phyloP scores from a whole-genome alignment of 768 basidiomycete genomes.

The Collybia nuda region DNA sequence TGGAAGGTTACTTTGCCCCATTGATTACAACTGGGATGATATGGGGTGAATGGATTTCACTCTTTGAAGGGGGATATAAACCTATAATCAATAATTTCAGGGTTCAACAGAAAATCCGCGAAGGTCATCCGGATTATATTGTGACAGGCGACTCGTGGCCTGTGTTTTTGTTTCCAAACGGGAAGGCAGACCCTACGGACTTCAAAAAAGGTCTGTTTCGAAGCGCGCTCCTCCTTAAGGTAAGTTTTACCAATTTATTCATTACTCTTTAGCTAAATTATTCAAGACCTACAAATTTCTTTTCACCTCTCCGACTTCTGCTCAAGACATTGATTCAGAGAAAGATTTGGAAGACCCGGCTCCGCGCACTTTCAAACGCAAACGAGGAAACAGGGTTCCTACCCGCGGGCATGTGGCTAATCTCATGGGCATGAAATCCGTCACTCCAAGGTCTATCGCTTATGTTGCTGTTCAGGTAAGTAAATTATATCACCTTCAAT shows the following conservation, averaged over 20 bases:
- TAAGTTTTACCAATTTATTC: constrained; percentile 6
- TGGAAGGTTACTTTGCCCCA: constrained; percentile 15
- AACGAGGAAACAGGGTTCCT: not conserved
- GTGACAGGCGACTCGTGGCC: constrained; percentile 12
- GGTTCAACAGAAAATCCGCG: constrained; percentile 2
- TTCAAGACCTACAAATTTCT: constrained; percentile 16
- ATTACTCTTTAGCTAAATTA: constrained; percentile 3
- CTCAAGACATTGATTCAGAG: not conserved
- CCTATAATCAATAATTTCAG: not conserved
- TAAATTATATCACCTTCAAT: not conserved
- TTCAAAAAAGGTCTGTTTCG: constrained; percentile 9
- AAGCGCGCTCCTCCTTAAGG: constrained; percentile 10
- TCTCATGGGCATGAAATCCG: constrained; percentile 7
- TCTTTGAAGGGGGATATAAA: not conserved
- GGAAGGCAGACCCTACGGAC: not conserved
- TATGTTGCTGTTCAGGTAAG: constrained; percentile 22
- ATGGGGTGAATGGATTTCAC: constrained; percentile 4
- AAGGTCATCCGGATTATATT: constrained; percentile 8
- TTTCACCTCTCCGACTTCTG: constrained; percentile 18
- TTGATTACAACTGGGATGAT: constrained; percentile 16
- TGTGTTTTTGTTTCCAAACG: constrained; percentile 4
- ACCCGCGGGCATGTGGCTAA: not conserved
- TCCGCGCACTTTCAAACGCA: not conserved
- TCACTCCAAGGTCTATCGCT: constrained; percentile 19
- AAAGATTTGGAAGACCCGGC: not conserved